Evolutionary conservation across 1,139 yeast species (phyloP).

Genomic region (Nakaseomyces delphensis): DNA sequence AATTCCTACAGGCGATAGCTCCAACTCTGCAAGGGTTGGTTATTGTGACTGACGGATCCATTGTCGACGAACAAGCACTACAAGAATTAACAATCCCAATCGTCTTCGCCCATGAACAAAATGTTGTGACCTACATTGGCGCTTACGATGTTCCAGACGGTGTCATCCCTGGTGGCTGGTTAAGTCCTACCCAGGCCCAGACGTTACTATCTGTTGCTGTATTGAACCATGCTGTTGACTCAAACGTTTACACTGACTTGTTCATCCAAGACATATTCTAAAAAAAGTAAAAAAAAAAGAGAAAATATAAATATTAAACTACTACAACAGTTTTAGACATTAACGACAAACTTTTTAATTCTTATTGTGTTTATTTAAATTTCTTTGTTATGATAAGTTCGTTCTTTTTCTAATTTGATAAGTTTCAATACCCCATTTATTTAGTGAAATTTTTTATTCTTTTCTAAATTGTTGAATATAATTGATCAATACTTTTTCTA

Average conservation of each 20-base stretch:
- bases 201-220: slow-evolving; percentile 24
- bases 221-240: slow-evolving; percentile 18
- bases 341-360: too few species aligned
- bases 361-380: too few species aligned
- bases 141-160: slow-evolving; percentile 17
- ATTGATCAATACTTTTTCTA: too few species aligned
- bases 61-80: slow-evolving; percentile 9
- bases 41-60: slow-evolving; percentile 20
- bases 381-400: too few species aligned
- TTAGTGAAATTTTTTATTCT: too few species aligned
- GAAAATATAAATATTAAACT: background rate
- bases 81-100: slow-evolving; percentile 15
- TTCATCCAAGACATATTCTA: background rate
- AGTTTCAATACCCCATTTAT: background rate
- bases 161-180: slow-evolving; percentile 27
- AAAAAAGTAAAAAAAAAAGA: background rate
- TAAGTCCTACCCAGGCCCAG: slow-evolving; percentile 27
- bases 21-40: slow-evolving; percentile 19
- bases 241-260: slow-evolving; percentile 7
- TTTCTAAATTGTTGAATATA: too few species aligned
- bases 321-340: too few species aligned
- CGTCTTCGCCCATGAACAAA: slow-evolving; percentile 17
- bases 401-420: too few species aligned
- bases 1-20: slow-evolving; percentile 13
- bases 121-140: slow-evolving; percentile 12